Conservation (phyloP, 2,329 filamentous ascomycete species). For the Ophiostoma ips region DNA sequence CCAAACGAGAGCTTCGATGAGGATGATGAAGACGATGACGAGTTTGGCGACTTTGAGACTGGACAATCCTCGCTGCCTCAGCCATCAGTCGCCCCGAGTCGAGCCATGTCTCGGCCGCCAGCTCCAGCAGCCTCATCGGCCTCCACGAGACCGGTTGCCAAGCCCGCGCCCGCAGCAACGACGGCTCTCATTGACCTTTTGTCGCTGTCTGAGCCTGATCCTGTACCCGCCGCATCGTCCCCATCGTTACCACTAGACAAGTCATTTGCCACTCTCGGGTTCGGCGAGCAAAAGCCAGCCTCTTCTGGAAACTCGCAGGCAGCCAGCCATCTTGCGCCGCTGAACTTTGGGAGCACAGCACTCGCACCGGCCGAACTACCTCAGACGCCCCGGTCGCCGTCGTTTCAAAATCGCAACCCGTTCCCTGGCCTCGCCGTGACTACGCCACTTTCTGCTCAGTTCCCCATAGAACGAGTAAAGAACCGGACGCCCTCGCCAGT, state of each 20-base stretch:
- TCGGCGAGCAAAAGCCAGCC: not conserved
- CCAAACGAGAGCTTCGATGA: constrained; percentile 23
- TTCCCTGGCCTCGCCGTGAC: constrained; percentile 35
- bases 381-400: constrained; percentile 36
- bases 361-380: constrained; percentile 17
- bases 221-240: not conserved
- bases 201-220: constrained; percentile 11
- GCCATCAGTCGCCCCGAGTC: not conserved
- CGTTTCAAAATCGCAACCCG: constrained; percentile 39
- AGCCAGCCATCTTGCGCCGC: constrained; percentile 19
- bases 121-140: not conserved
- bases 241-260: not conserved
- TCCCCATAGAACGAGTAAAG: constrained; percentile 18
- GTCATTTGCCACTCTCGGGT: not conserved
- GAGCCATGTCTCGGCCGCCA: not conserved
- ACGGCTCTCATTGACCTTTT: constrained; percentile 12
- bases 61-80: constrained; percentile 7
- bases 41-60: constrained; percentile 19
- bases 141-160: not conserved
- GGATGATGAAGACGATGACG: constrained; percentile 23
- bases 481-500: constrained; percentile 26
- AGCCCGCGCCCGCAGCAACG: not conserved
- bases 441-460: constrained; percentile 24
- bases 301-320: constrained; percentile 14
- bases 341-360: constrained; percentile 19